Conservation (phyloP, 345 rosid species). For the Eucalyptus erythrocorys region DNA sequence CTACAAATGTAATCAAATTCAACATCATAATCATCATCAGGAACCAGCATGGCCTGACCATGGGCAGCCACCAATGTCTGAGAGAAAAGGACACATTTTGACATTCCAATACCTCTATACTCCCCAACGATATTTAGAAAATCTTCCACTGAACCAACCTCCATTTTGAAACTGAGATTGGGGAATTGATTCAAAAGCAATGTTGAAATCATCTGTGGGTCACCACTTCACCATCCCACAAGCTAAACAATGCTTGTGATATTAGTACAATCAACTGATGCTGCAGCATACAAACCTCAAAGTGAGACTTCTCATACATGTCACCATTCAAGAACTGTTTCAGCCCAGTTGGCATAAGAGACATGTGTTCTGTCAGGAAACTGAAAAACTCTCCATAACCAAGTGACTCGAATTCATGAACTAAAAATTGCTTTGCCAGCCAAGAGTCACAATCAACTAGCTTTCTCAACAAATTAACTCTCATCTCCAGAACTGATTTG, state of each 20-base stretch:
- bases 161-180: slow-evolving; percentile 36
- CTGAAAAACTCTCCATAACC: slow-evolving; percentile 66
- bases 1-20: no score
- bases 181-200: slow-evolving; percentile 70
- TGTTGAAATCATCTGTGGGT: slow-evolving; percentile 38
- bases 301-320: slow-evolving; percentile 25
- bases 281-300: slow-evolving; percentile 50
- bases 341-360: slow-evolving; percentile 46
- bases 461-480: slow-evolving; percentile 28
- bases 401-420: slow-evolving; percentile 60
- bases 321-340: slow-evolving; percentile 35
- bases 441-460: slow-evolving; percentile 45
- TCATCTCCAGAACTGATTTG: slow-evolving; percentile 10
- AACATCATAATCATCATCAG: no score
- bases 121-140: slow-evolving; percentile 26
- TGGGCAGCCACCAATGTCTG: slow-evolving; percentile 37
- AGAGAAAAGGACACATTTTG: slow-evolving; percentile 64
- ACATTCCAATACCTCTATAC: slow-evolving; percentile 21
- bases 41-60: slow-evolving; percentile 1
- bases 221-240: slow-evolving; percentile 31
- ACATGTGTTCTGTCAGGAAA: slow-evolving; percentile 47
- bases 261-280: slow-evolving; percentile 38
- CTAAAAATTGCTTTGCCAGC: slow-evolving; percentile 53
- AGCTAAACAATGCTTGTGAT: slow-evolving; percentile 61
- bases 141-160: slow-evolving; percentile 34